These are phyloP conservation scores for Colletotrichum shisoi DNA, from an alignment of 2,329 filamentous ascomycete genomes.

Conservation along the genomic window DNA sequence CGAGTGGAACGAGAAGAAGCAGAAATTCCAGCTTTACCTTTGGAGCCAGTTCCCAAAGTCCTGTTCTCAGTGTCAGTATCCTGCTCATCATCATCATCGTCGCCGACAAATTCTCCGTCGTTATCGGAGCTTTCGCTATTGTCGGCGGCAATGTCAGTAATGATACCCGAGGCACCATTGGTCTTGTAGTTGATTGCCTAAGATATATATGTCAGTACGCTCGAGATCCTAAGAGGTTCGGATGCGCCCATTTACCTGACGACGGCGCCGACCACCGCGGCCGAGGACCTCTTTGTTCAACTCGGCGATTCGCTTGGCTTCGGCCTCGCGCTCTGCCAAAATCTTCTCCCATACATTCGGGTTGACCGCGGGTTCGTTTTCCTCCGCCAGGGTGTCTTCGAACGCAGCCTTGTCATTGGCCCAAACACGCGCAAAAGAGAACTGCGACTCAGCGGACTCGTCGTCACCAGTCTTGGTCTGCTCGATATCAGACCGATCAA, in stretches of 20 bases:
- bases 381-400: slow-evolving; percentile 66
- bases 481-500: slow-evolving; percentile 86
- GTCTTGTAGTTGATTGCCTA: slow-evolving; percentile 46
- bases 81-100: slow-evolving; percentile 42
- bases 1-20: slow-evolving; percentile 29
- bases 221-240: not conserved
- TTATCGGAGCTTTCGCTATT: slow-evolving; percentile 40
- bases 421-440: slow-evolving; percentile 92
- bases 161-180: slow-evolving; percentile 32
- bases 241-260: slow-evolving; percentile 53
- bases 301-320: slow-evolving; percentile 76
- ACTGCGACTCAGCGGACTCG: slow-evolving; percentile 75
- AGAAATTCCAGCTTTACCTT: slow-evolving; percentile 36
- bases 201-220: slow-evolving; percentile 18
- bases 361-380: slow-evolving; percentile 63
- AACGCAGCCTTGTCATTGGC: slow-evolving; percentile 78
- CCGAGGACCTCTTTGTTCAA: slow-evolving; percentile 78
- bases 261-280: slow-evolving; percentile 78
- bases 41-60: slow-evolving; percentile 4
- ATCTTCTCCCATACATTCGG: slow-evolving; percentile 89
- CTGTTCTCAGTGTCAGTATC: slow-evolving; percentile 39
- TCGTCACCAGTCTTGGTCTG: slow-evolving; percentile 71
- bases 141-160: slow-evolving; percentile 37
- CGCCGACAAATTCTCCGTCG: slow-evolving; percentile 45
- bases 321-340: slow-evolving; percentile 61